Percentiles rank a stretch among this genome's conserved stretches.
phyloP scores from a whole-genome alignment of 176 grass and related monocot genomes.

The Carex littledalei region DNA sequence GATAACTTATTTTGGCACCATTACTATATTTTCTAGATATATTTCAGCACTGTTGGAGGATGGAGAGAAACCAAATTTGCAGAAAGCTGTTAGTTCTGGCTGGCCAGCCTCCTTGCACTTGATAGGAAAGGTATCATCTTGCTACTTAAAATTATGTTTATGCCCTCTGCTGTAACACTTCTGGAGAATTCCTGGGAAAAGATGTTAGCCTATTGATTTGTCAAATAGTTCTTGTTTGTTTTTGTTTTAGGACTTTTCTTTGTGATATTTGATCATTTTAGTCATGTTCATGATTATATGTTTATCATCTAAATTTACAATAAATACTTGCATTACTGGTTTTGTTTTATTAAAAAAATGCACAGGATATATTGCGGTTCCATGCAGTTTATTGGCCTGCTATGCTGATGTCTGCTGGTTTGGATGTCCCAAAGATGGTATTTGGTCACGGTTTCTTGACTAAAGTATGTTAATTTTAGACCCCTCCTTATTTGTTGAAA shows the following conservation, averaged over 20 bases:
- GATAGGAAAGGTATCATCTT: slow-evolving; percentile 75
- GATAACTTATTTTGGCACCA: not conserved
- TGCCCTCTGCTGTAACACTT: not conserved
- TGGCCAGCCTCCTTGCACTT: slow-evolving; percentile 92
- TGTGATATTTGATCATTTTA: slow-evolving; percentile 29
- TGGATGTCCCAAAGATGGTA: slow-evolving; percentile 74
- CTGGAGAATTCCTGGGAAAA: not conserved
- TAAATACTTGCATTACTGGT: not conserved
- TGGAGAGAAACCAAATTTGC: slow-evolving; percentile 56
- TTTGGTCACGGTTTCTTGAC: slow-evolving; percentile 97
- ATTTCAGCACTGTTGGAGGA: slow-evolving; percentile 82
- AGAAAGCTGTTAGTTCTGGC: slow-evolving; percentile 61
- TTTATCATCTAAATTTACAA: not conserved
- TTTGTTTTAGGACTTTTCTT: not conserved
- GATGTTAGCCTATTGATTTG: not conserved
- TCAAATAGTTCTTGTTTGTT: not conserved
- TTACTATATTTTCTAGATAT: slow-evolving; percentile 48
- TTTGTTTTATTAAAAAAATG: slow-evolving; percentile 9
- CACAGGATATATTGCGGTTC: slow-evolving; percentile 89
- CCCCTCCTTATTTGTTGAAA: not conserved
- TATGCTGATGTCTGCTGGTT: slow-evolving; percentile 83
- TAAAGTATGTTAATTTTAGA: slow-evolving; percentile 51
- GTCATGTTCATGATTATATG: not conserved
- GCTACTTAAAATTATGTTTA: not conserved
- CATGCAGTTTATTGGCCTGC: slow-evolving; percentile 99